Evolutionary conservation across 208 protist genomes (phyloP).

Genomic region (Wallacemonas sp.): DNA sequence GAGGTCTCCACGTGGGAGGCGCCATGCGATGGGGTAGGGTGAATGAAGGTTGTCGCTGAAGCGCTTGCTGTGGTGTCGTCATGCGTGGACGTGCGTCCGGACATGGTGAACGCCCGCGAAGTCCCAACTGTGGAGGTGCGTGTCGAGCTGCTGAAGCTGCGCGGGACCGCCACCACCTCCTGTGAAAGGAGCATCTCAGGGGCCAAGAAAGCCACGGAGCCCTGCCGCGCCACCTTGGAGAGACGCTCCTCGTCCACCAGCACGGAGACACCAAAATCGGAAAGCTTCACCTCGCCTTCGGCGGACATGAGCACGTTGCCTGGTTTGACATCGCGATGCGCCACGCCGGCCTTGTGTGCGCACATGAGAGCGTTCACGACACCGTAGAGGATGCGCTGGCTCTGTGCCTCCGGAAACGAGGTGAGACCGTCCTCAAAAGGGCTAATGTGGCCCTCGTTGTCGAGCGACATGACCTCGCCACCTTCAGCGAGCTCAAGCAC

Average conservation of each 20-base stretch:
- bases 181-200: slow-evolving; percentile 54
- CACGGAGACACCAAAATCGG: slow-evolving; percentile 67
- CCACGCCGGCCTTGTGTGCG: slow-evolving; percentile 51
- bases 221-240: slow-evolving; percentile 37
- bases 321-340: slow-evolving; percentile 80
- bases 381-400: slow-evolving; percentile 28
- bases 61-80: neutral
- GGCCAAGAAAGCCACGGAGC: slow-evolving; percentile 68
- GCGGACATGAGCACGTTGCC: slow-evolving; percentile 64
- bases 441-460: slow-evolving; percentile 41
- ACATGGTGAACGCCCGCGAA: slow-evolving; percentile 1
- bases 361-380: slow-evolving; percentile 44
- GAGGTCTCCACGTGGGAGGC: neutral
- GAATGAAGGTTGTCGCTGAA: neutral
- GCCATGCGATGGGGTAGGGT: neutral
- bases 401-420: slow-evolving; percentile 24
- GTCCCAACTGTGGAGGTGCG: slow-evolving; percentile 9
- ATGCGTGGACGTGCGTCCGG: neutral
- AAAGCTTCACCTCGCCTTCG: slow-evolving; percentile 64
- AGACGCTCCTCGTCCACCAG: slow-evolving; percentile 30
- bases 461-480: slow-evolving; percentile 45
- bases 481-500: slow-evolving; percentile 83
- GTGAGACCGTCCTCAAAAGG: slow-evolving; percentile 20
- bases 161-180: slow-evolving; percentile 27
- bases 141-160: slow-evolving; percentile 13